Evolutionary conservation across 768 basidiomycete species (phyloP).

Genomic region (Naganishia onofrii): DNA sequence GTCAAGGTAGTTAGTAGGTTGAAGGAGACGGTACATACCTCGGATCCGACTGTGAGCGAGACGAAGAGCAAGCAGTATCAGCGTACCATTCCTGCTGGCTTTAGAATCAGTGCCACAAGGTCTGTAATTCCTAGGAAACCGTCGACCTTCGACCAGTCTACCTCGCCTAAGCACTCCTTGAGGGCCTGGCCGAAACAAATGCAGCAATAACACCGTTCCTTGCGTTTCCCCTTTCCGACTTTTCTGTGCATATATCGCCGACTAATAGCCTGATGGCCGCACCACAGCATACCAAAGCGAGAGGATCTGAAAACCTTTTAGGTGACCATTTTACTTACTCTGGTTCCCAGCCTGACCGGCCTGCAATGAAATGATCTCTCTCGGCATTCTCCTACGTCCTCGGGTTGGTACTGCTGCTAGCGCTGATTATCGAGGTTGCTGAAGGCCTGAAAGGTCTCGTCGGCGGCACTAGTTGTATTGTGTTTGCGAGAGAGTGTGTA

Average conservation of each 20-base stretch:
- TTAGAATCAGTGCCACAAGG: too few relatives aligned
- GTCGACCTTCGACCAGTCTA: too few relatives aligned
- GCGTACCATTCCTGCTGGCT: background rate
- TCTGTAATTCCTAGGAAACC: too few relatives aligned
- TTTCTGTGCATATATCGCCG: too few relatives aligned
- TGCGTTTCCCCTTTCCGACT: too few relatives aligned
- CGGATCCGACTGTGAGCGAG: slow-evolving; percentile 74
- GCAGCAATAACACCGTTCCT: too few relatives aligned
- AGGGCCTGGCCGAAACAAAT: too few relatives aligned
- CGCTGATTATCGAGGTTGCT: background rate
- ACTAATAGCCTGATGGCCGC: background rate
- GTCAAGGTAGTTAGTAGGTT: background rate
- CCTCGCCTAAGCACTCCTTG: too few relatives aligned
- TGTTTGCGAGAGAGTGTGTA: background rate
- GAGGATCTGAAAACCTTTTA: background rate
- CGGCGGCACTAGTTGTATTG: background rate
- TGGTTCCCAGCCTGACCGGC: slow-evolving; percentile 91
- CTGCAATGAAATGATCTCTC: slow-evolving; percentile 54
- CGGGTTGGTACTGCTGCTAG: background rate
- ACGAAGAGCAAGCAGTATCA: background rate
- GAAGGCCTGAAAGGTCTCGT: background rate
- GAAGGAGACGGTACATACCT: slow-evolving; percentile 37
- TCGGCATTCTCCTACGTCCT: slow-evolving; percentile 42
- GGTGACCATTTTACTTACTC: slow-evolving; percentile 58
- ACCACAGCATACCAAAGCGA: background rate